Evolutionary conservation across 192 early-diverging fungal genomes (phyloP), one percentile per base, ranked within the genome.

Genomic region (Backusella luteola): DNA sequence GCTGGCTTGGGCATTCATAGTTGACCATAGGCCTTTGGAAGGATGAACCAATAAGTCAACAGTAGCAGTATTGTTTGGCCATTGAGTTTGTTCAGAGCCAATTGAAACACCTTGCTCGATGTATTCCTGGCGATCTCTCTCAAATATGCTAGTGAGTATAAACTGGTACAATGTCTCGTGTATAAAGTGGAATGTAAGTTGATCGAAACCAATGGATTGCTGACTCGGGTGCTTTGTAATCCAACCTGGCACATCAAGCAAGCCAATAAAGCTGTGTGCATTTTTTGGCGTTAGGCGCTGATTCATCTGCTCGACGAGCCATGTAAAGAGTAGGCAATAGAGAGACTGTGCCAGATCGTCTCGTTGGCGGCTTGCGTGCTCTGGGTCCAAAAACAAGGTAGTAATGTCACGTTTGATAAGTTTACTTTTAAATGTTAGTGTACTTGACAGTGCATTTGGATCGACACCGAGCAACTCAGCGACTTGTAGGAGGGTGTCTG

Each of bases 291-390:
- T 90, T 52, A 95, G 83, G 79, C 68, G 68, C 4, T 90, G 84
- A 83, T 96, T 96, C 82, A 94, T 84, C 66, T 93, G 92, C 81
- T 95, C 93, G 72, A 90, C 89, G 14, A 96, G 78, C 93, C 93
- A 95, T 73, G 90, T 91, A 80, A 96, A 93, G 42, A 94, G 77
- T 32, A 95, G 86, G 34, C 91, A 90, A 87, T 97, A 94, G 59
- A 96, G 82, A 35, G 90, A 89, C 74, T 86, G 88, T 15, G 88
- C 94, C 69, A 92, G 80, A 63, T 92, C 90, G 85, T 94, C 93
- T n/a, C 94, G 83, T 75, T 91, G 94, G 46, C 81, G 79, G 7
- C 84, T 82, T 1, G 96, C 96, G 38, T 87, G 85, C 8, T 88
- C 86, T 44, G 87, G 84, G 74, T 96, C 91, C 71, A 97, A 79